These are phyloP conservation scores for Leucocoprinus leucothites DNA, from an alignment of 768 basidiomycete species.

Conservation along the genomic window DNA sequence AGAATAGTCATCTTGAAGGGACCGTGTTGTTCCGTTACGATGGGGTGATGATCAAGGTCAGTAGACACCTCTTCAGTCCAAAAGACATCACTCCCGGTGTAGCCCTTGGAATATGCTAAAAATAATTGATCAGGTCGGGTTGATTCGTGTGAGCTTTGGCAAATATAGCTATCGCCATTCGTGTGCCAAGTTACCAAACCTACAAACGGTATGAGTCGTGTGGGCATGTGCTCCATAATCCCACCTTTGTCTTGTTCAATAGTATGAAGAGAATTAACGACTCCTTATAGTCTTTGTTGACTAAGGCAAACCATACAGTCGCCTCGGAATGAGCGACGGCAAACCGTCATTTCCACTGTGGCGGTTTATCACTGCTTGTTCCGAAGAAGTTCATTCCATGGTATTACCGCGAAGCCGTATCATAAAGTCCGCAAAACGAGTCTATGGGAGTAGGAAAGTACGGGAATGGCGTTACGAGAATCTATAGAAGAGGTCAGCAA, in stretches of 20 bases:
- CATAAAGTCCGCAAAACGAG: not conserved
- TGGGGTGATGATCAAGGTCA: not conserved
- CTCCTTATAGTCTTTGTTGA: not conserved
- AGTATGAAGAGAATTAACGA: not conserved
- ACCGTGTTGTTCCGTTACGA: conserved; percentile 3
- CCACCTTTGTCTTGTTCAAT: not conserved
- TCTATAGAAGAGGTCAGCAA: not conserved
- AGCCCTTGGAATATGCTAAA: not conserved
- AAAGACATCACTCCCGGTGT: not conserved
- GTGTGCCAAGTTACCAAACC: not conserved
- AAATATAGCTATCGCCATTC: conserved; percentile 7
- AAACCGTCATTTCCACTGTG: not conserved
- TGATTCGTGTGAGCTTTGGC: not conserved
- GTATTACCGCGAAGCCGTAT: not conserved
- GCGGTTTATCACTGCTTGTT: not conserved
- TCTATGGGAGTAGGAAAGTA: not conserved
- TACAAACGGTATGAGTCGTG: not conserved
- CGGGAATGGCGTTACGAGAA: not conserved
- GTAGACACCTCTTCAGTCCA: not conserved
- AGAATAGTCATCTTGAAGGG: not conserved
- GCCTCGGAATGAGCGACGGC: not conserved
- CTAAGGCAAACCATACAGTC: not conserved
- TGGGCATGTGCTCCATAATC: not conserved
- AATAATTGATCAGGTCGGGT: not conserved
- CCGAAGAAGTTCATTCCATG: not conserved